These are phyloP conservation scores for Dentipellis fragilis DNA, from an alignment of 768 basidiomycete genomes.

Conservation along the genomic window DNA sequence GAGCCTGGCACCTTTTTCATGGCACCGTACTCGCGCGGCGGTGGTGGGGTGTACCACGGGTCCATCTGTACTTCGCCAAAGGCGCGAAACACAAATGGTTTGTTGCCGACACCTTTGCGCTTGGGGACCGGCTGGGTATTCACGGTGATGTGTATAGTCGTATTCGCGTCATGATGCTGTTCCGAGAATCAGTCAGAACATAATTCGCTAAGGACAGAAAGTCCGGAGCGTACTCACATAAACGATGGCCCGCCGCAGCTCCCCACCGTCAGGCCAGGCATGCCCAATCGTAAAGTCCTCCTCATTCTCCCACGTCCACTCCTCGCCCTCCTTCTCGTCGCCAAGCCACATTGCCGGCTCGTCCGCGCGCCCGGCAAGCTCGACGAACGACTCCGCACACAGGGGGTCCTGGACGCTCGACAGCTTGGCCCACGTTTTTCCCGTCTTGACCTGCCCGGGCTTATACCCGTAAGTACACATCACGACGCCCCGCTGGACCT, in stretches of 20 bases:
- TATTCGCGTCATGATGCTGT: slow-evolving; percentile 44
- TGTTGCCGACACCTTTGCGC: slow-evolving; percentile 50
- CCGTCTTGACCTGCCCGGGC: slow-evolving; percentile 42
- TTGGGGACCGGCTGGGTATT: slow-evolving; percentile 41
- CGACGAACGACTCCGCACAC: slow-evolving; percentile 18
- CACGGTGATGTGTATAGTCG: slow-evolving; percentile 54
- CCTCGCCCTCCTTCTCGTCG: slow-evolving; percentile 18
- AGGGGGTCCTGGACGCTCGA: slow-evolving; percentile 23
- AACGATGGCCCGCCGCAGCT: slow-evolving; percentile 38
- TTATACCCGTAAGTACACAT: slow-evolving; percentile 27
- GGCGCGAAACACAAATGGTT: slow-evolving; percentile 51
- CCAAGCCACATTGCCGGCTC: slow-evolving; percentile 5
- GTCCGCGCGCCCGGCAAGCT: slow-evolving; percentile 11
- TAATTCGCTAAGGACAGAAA: background rate
- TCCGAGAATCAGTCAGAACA: background rate
- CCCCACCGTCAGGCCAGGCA: slow-evolving; percentile 40
- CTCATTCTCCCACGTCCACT: slow-evolving; percentile 63
- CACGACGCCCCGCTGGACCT: slow-evolving; percentile 39
- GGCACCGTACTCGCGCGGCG: slow-evolving; percentile 1
- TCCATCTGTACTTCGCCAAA: slow-evolving; percentile 16
- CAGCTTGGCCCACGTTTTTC: slow-evolving; percentile 16
- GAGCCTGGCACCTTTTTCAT: background rate
- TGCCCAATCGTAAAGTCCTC: slow-evolving; percentile 52
- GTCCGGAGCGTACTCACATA: slow-evolving; percentile 38
- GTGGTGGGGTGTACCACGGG: slow-evolving; percentile 4